Evolutionary conservation across 805 yeast genomes (phyloP).

Genomic region (Saturnispora zaruensis): DNA sequence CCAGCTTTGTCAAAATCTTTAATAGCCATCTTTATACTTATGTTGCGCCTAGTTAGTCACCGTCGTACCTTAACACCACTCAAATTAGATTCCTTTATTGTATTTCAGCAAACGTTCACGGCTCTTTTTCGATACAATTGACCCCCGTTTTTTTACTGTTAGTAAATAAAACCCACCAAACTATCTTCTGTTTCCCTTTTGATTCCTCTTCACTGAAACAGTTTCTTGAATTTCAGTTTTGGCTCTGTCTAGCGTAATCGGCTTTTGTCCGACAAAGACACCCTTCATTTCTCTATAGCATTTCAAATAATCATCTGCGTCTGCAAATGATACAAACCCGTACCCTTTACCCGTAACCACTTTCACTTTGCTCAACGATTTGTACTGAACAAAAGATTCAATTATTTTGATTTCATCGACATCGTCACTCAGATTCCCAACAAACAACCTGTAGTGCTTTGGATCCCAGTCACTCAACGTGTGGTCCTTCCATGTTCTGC

Average conservation of each 20-base stretch:
- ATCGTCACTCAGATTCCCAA: conserved; percentile 65
- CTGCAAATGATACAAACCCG: conserved; percentile 64
- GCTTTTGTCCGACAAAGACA: conserved; percentile 66
- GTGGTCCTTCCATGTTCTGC: conserved; percentile 40
- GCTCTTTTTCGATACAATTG: too few relatives aligned
- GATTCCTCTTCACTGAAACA: not conserved
- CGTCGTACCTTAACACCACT: too few relatives aligned
- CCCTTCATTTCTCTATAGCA: conserved; percentile 75
- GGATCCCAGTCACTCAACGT: conserved; percentile 59
- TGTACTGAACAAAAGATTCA: conserved; percentile 45
- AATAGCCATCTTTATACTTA: too few relatives aligned
- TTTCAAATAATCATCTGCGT: conserved; percentile 55
- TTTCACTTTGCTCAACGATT: conserved; percentile 47
- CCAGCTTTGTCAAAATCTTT: too few relatives aligned
- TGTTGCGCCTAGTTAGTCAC: too few relatives aligned
- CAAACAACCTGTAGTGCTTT: conserved; percentile 59
- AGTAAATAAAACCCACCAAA: not conserved
- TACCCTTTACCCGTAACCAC: conserved; percentile 64
- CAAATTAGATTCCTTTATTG: too few relatives aligned
- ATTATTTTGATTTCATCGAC: conserved; percentile 50
- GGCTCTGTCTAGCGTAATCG: conserved; percentile 61
- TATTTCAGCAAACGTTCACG: too few relatives aligned
- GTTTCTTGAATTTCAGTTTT: conserved; percentile 29
- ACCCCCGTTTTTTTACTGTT: not conserved
- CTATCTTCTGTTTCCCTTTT: not conserved